Conservation (phyloP, 148 eudicot genomes). For the Drosera capensis region DNA sequence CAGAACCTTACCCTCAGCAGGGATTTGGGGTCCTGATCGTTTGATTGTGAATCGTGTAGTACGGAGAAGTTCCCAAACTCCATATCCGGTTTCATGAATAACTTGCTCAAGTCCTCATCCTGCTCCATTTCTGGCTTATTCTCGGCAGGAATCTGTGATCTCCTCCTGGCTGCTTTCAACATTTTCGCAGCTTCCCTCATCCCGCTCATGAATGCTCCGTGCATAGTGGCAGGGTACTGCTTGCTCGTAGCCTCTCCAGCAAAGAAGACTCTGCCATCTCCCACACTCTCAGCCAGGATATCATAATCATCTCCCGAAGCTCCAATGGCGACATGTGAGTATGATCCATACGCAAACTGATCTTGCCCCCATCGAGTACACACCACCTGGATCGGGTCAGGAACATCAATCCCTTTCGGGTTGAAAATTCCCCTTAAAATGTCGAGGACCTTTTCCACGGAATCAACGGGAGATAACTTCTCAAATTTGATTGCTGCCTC, state of each 20-base stretch:
- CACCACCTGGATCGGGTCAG: constrained; percentile 67
- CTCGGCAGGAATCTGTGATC: constrained; percentile 18
- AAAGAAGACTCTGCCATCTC: constrained; percentile 68
- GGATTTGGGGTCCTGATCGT: constrained; percentile 29
- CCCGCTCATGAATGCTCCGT: constrained; percentile 95
- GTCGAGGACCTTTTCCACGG: constrained; percentile 64
- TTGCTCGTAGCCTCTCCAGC: constrained; percentile 95
- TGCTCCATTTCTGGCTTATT: constrained; percentile 16
- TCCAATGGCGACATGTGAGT: constrained; percentile 83
- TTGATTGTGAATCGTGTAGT: constrained; percentile 32
- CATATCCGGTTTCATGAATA: constrained; percentile 45
- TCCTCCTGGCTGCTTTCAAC: constrained; percentile 46
- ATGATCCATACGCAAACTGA: constrained; percentile 62
- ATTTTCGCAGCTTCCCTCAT: constrained; percentile 98
- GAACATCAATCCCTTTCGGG: constrained; percentile 89
- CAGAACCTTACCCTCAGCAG: constrained; percentile 35
- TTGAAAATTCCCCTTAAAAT: constrained; percentile 65
- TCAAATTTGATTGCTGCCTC: constrained; percentile 89
- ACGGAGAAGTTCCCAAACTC: constrained; percentile 40
- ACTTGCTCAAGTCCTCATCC: constrained; percentile 18
- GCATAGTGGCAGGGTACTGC: constrained; percentile 98
- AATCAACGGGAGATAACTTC: constrained; percentile 59
- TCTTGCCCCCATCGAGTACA: constrained; percentile 99
- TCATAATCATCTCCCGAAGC: constrained; percentile 96
- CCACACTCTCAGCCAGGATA: constrained; percentile 75